phyloP scores from a whole-genome alignment of 352 stramenopile genomes.

The Pythium aristosporum region DNA sequence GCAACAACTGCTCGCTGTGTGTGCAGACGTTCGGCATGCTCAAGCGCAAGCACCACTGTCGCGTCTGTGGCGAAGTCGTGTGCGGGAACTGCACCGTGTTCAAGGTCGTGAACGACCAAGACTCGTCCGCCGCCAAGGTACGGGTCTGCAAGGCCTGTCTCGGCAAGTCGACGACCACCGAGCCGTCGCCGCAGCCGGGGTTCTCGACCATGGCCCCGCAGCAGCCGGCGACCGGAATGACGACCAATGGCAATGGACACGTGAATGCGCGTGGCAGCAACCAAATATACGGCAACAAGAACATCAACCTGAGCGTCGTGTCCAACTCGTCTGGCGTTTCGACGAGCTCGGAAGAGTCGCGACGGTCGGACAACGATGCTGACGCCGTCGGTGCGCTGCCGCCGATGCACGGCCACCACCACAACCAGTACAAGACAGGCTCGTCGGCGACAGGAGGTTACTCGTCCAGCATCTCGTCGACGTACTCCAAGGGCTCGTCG shows the following conservation, averaged over 20 bases:
- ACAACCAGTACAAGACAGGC: conserved; percentile 18
- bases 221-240: neutral
- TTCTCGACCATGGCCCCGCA: conserved; percentile 10
- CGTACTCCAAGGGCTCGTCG: conserved; percentile 31
- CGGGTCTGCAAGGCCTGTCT: conserved; percentile 81
- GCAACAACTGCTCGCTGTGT: conserved; percentile 80
- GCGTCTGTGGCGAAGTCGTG: conserved; percentile 86
- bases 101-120: conserved; percentile 64
- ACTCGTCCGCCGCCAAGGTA: conserved; percentile 48
- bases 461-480: conserved; percentile 22
- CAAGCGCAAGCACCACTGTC: conserved; percentile 84
- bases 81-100: conserved; percentile 79
- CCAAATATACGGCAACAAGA: conserved; percentile 24
- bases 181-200: conserved; percentile 12
- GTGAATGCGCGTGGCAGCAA: conserved; percentile 13
- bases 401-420: conserved; percentile 2
- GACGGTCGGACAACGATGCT: conserved; percentile 25
- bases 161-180: conserved; percentile 47
- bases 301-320: conserved; percentile 30
- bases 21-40: conserved; percentile 78
- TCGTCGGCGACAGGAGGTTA: conserved; percentile 6
- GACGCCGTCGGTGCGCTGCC: conserved; percentile 18
- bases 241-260: neutral
- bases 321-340: conserved; percentile 31
- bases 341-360: conserved; percentile 31